These are phyloP conservation scores for Raddia guianensis DNA, from an alignment of 176 grass and related monocot species.

Conservation along the genomic window DNA sequence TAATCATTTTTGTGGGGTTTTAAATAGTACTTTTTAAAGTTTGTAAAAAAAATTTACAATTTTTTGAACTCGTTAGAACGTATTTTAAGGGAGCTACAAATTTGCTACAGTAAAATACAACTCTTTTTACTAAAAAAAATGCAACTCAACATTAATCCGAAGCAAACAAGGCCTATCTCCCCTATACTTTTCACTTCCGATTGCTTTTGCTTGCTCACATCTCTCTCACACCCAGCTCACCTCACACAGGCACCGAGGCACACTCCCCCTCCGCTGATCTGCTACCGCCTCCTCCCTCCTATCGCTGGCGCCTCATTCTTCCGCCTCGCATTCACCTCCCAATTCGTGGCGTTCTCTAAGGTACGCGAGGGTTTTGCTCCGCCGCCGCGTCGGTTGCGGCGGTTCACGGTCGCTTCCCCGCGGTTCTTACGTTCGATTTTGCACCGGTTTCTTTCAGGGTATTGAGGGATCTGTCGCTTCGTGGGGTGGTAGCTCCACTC, in stretches of 20 bases:
- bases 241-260: no score
- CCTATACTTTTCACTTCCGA: no score
- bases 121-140: no score
- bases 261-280: neutral
- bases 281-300: neutral
- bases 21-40: no score
- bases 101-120: no score
- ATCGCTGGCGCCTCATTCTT: neutral
- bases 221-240: neutral
- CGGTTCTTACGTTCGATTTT: neutral
- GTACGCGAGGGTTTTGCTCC: neutral
- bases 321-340: constrained; percentile 8
- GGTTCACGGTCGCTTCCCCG: neutral
- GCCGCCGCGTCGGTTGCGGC: neutral
- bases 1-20: no score
- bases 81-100: no score
- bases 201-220: no score
- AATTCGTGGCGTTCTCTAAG: neutral
- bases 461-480: constrained; percentile 1
- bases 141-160: no score
- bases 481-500: neutral
- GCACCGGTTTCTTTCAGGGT: neutral
- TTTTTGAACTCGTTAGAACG: no score
- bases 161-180: no score
- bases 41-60: no score